Base-by-base conservation (phyloP, 2,329 filamentous ascomycete species). In the Pyrenophora seminiperda region DNA sequence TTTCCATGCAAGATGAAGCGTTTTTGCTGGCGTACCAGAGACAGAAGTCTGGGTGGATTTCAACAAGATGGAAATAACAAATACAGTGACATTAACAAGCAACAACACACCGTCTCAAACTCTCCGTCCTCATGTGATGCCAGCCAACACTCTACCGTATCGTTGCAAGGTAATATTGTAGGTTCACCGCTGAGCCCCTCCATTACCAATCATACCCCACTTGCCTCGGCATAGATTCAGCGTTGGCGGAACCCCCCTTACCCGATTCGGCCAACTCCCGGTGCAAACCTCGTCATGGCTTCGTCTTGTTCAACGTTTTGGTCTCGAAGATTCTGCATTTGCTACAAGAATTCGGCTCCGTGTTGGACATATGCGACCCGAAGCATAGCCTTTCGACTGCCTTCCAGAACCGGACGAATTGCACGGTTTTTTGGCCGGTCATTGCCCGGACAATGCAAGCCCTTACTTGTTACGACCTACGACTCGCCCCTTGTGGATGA, bases 221-320 rank as follows among this genome's bases (percentile, higher is more conserved):
- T 61, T 65, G 54, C 62, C 62, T 64, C 61, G 62, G 62, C 50
- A 56, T 48, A 56, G 48, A 37, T 45, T 38, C 51, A 48, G 33
- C 14, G n/a, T 32, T 18, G 19, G 29, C 30, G 54, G 53, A 55
- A 57, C 57, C 27, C 53, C 34, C 54, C 50, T 63, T 51, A 11
- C 60, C 52, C 7, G 27, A 62, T 44, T 13, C 36, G 41, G 50
- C n/a, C 24, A 24, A 48, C 43, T 49, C 52, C 60, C 60, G 61
- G 48, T 42, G 42, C 40, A 14, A 46, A 19, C 27, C 48, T 58
- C 53, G 61, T 61, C 54, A 56, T 60, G 19, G 29, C 50, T 54
- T 58, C 50, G 31, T 32, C 45, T 41, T 29, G 39, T 54, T 53
- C 44, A 40, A 33, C 31, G 18, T 31, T 33, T n/a, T n/a, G n/a